Base-by-base conservation (phyloP, 2,329 filamentous ascomycete species). In the Verticillium longisporum region DNA sequence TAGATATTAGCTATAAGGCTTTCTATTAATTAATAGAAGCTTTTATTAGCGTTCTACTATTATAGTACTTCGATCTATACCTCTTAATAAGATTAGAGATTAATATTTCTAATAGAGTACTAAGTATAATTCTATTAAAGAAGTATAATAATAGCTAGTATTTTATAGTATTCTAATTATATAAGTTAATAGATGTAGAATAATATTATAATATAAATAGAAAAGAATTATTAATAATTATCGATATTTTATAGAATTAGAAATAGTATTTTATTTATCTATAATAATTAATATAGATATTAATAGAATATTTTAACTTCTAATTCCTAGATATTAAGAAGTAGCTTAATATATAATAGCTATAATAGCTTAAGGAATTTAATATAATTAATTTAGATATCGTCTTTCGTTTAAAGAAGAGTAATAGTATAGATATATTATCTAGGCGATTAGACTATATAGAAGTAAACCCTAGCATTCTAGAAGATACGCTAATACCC, bases 161-260 rank as follows among this genome's bases (percentile, higher is more conserved):
- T 4, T 32, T 59, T 41, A 55, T 60, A 58, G 21, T 36, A 11
- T 61, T 60, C 36, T 61, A 61, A 31, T 60, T 56, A 33, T 26
- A 21, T 21, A 54, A 60, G 9, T 38, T 57, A 41, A 34, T 56
- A 18, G 2, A 54, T 36, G 56, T 57, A 60, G 13, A 65, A 37
- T 41, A 58, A 21, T 63, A 63, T 36, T 65, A 63, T 63, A 63
- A 56, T 50, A 63, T 61, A 11, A 60, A 59, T 61, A 61, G 61
- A 60, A 56, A 61, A 45, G 34, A 65, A 33, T n/a, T 63, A 57
- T 38, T 63, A 54, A 41, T 50, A 33, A 60, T 63, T 13, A 60
- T 65, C 38, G 13, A 50, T 32, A 56, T 60, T 57, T 57, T 56
- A 57, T 57, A 36, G 54, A 53, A 60, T n/a, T 34, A 54, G 32